Conservation (phyloP, 345 rosid species). For the Euclidium syriacum region DNA sequence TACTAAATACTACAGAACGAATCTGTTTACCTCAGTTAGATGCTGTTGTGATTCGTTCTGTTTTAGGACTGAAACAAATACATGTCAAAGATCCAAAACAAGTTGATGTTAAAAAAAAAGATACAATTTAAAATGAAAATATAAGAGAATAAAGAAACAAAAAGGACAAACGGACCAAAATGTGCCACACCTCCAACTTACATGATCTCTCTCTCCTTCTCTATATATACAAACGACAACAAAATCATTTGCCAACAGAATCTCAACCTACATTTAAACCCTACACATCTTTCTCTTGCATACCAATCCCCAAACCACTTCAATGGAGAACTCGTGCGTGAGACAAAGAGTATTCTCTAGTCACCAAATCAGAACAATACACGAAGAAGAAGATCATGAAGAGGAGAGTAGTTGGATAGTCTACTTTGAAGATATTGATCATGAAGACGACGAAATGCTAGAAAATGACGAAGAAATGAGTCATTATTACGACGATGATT, state of each 20-base stretch:
- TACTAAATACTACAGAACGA: too few species aligned
- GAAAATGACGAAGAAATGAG: constrained; percentile 9
- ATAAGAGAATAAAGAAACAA: not conserved
- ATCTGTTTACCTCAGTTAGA: too few species aligned
- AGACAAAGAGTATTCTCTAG: constrained; percentile 21
- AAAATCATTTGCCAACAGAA: constrained; percentile 15
- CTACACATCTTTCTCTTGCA: constrained; percentile 1
- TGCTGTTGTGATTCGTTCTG: not conserved
- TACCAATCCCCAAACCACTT: constrained; percentile 24
- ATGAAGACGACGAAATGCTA: constrained; percentile 11
- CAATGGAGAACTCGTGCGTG: constrained; percentile 27
- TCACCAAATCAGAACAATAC: constrained; percentile 15
- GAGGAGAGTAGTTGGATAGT: constrained; percentile 28
- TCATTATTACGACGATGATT: constrained; percentile 13
- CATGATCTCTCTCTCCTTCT: constrained; percentile 18
- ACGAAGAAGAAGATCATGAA: constrained; percentile 23
- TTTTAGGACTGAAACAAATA: not conserved
- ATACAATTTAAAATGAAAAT: not conserved
- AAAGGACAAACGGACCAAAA: constrained; percentile 24
- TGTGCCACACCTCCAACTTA: constrained; percentile 32
- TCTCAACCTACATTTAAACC: constrained; percentile 6
- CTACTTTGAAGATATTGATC: constrained; percentile 28
- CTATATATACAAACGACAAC: constrained; percentile 3
- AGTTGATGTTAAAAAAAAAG: not conserved
- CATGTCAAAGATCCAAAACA: constrained; percentile 1